Base-by-base conservation (phyloP, 2,329 filamentous ascomycete species). In the Trichoderma koningii region DNA sequence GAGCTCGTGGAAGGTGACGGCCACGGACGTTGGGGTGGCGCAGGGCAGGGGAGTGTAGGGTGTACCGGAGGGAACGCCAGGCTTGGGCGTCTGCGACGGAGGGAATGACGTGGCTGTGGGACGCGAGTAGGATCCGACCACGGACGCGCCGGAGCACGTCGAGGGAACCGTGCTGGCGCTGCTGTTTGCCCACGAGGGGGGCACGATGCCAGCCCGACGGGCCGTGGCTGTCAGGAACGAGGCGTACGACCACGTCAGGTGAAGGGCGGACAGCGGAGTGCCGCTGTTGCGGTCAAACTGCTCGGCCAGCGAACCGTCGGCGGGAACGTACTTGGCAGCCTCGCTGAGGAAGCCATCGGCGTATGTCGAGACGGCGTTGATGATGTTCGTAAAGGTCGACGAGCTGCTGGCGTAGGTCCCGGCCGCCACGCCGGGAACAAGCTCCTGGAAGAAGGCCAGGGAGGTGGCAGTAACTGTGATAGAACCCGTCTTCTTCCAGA, bases 191-290 rank as follows among this genome's bases (percentile, higher is more conserved):
- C 87, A 89, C 6, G 85, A 82, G 1, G 81, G 77, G 1, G 87
- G 86, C 9, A 87, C 75, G 17, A 83, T 71, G 21, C 81, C 82
- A 53, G 81, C 81, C 53, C 87, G 83, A 44, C 87, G 83, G 48
- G 81, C 81, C 26, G 80, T 77, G n/a, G 84, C 84, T 0, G 88
- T 89, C 53, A 92, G 77, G 74, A 92, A 88, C 0, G 88, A 82
- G 1, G 88, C 87, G 69, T 91, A 91, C 0, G 88, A 90, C 89
- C 89, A 92, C 3, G 89, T 91, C 30, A 92, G 78, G 68, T 92
- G 87, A 19, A 79, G 76, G 1, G 89, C 89, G 1, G 87, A 90
- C 4, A 88, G 76, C 1, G 86, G 87, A 0, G 71, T 68, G 34
- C 83, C 87, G 50, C 73, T 77, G 63, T 76, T 75, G 69, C 82